phyloP scores from a whole-genome alignment of 2,329 filamentous ascomycete species.

The Diaporthe sp. region DNA sequence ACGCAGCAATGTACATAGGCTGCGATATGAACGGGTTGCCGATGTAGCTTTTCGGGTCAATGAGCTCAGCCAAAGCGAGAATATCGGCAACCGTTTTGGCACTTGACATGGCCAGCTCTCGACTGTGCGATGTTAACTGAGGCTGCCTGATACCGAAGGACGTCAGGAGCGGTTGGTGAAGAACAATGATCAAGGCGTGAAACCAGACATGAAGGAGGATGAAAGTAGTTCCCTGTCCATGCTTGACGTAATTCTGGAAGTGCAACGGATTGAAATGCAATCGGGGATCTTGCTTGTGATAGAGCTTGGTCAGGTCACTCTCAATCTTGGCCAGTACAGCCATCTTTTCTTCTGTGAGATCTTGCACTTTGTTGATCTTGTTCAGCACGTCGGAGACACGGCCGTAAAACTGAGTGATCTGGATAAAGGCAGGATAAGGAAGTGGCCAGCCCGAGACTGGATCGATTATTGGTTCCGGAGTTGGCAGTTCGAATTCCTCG shows the following conservation, averaged over 20 bases:
- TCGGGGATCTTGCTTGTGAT: slow-evolving; percentile 80
- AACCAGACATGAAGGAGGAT: slow-evolving; percentile 92
- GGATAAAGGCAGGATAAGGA: slow-evolving; percentile 84
- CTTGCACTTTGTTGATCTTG: slow-evolving; percentile 79
- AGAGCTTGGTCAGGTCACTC: slow-evolving; percentile 78
- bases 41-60: slow-evolving; percentile 87
- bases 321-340: slow-evolving; percentile 83
- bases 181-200: slow-evolving; percentile 85
- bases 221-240: slow-evolving; percentile 87
- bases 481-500: slow-evolving; percentile 85
- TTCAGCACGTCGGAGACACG: slow-evolving; percentile 88
- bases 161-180: slow-evolving; percentile 86
- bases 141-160: slow-evolving; percentile 78
- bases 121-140: slow-evolving; percentile 83
- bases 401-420: slow-evolving; percentile 89
- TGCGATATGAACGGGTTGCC: slow-evolving; percentile 92
- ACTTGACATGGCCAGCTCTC: slow-evolving; percentile 87
- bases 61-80: slow-evolving; percentile 85
- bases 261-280: slow-evolving; percentile 89
- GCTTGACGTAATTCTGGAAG: slow-evolving; percentile 86
- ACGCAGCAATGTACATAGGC: slow-evolving; percentile 92
- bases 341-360: slow-evolving; percentile 82
- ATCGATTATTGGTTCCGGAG: slow-evolving; percentile 67
- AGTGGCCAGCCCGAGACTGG: slow-evolving; percentile 78
- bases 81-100: slow-evolving; percentile 95